Base-by-base conservation (phyloP, 78 protist species). In the Polysphondylium violaceum region DNA sequence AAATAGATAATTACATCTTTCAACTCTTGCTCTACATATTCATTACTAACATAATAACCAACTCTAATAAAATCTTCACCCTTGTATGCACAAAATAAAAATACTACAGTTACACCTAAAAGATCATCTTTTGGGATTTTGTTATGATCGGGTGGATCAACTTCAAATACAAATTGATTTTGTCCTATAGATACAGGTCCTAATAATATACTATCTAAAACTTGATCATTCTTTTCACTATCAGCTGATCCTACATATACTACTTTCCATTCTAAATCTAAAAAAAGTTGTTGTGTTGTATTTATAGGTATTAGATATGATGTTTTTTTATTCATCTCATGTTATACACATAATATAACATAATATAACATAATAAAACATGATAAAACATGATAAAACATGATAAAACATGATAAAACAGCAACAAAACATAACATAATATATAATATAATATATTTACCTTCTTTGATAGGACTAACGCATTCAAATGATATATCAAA, bases 251-350 rank as follows among this genome's bases (percentile, higher is more conserved):
- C 92, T 40, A 87, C 86, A 71, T 87, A 87, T 21, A 71, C 58
- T 29, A 87, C 86, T 25, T 87, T 87, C 93, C 93, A 87, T 50
- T 87, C 93, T 27, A 87, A 87, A 38, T 87, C 93, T 87, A 74
- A 16, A 83, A 17, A 29, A 19, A 33, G 31, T 0, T 35, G 19
- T 33, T 64, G 29, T 27, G n/a, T n/a, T n/a, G n/a, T n/a, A n/a
- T n/a, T n/a, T n/a, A n/a, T n/a, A n/a, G n/a, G n/a, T n/a, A n/a
- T n/a, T n/a, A n/a, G n/a, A n/a, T n/a, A n/a, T n/a, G n/a, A n/a
- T n/a, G n/a, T n/a, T n/a, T n/a, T n/a, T n/a, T n/a, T n/a, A n/a
- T n/a, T n/a, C n/a, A n/a, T n/a, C n/a, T n/a, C n/a, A n/a, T n/a
- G n/a, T n/a, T n/a, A n/a, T n/a, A n/a, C n/a, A n/a, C n/a, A n/a